phyloP scores from a whole-genome alignment of 1,284 basidiomycete genomes.

The Entoloma clypeatum region DNA sequence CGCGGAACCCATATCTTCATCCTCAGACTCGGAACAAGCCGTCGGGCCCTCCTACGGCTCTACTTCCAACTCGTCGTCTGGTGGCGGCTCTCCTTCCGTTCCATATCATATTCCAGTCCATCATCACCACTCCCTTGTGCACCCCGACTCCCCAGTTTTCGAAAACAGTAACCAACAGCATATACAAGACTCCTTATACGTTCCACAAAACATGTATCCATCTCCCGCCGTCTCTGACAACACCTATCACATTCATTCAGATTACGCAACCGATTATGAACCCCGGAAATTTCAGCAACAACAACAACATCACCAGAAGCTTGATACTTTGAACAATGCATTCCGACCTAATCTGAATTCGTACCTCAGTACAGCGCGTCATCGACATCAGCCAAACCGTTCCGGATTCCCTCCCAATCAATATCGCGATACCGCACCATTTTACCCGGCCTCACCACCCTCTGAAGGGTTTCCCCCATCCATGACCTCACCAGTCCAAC shows the following conservation, averaged over 20 bases:
- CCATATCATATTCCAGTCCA: constrained; percentile 51
- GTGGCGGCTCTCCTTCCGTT: constrained; percentile 48
- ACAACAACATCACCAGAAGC: constrained; percentile 34
- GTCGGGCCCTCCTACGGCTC: constrained; percentile 43
- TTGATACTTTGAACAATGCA: constrained; percentile 36
- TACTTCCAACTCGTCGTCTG: constrained; percentile 45
- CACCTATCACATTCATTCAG: constrained; percentile 31
- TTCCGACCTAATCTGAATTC: constrained; percentile 34
- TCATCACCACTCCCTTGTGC: constrained; percentile 38
- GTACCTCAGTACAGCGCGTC: constrained; percentile 36
- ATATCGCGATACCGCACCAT: constrained; percentile 27
- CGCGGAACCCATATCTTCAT: constrained; percentile 61
- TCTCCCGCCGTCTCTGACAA: constrained; percentile 32
- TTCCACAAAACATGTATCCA: constrained; percentile 26
- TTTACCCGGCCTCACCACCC: constrained; percentile 25
- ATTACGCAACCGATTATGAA: constrained; percentile 33
- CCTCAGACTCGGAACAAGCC: constrained; percentile 50
- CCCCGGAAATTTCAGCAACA: constrained; percentile 39
- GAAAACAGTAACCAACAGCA: constrained; percentile 32
- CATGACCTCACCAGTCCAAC: constrained; percentile 37
- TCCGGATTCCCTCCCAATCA: constrained; percentile 18
- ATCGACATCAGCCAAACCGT: constrained; percentile 32
- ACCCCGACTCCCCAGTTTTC: constrained; percentile 47
- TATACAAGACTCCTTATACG: constrained; percentile 29
- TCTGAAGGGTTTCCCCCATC: constrained; percentile 33